A percentile compares a stretch with the other conserved stretches of the same genome.
phyloP scores from a whole-genome alignment of 2,329 filamentous ascomycete genomes.

The Cordyceps javanica region DNA sequence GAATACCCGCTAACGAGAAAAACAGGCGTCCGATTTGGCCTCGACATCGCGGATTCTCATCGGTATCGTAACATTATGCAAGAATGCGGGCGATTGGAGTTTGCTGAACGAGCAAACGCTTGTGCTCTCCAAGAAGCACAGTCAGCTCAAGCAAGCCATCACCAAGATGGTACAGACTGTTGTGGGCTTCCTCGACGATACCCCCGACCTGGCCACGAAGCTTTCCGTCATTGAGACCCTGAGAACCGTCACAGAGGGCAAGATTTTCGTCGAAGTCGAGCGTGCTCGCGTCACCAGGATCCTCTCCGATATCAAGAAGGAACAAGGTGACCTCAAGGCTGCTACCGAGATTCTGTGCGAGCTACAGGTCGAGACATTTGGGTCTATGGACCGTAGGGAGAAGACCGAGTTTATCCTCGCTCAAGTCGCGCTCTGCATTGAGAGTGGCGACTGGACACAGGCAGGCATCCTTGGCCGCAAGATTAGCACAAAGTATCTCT shows the following conservation, averaged over 20 bases:
- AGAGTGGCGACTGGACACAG: constrained; percentile 93
- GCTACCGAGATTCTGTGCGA: constrained; percentile 93
- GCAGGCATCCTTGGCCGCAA: constrained; percentile 90
- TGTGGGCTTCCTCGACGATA: constrained; percentile 84
- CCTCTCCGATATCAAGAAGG: constrained; percentile 94
- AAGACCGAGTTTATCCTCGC: constrained; percentile 99
- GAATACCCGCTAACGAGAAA: constrained; percentile 20
- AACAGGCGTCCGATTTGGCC: constrained; percentile 84
- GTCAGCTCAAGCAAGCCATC: constrained; percentile 97
- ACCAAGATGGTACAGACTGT: constrained; percentile 98
- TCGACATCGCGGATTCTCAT: constrained; percentile 87
- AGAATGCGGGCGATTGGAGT: constrained; percentile 87
- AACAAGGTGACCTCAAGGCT: constrained; percentile 83
- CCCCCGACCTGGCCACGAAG: constrained; percentile 80
- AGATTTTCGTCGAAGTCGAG: constrained; percentile 99
- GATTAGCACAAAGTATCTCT: constrained; percentile 90
- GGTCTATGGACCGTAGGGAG: constrained; percentile 92
- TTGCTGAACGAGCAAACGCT: constrained; percentile 95
- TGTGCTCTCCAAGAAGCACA: constrained; percentile 97
- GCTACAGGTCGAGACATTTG: constrained; percentile 97
- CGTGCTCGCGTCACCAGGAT: constrained; percentile 91
- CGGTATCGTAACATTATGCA: constrained; percentile 88
- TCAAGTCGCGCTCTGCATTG: constrained; percentile 90
- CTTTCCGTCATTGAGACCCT: constrained; percentile 90
- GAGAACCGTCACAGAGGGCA: constrained; percentile 94